Evolutionary conservation across 352 stramenopile species (phyloP).

Genomic region (Phytophthora syringae): DNA sequence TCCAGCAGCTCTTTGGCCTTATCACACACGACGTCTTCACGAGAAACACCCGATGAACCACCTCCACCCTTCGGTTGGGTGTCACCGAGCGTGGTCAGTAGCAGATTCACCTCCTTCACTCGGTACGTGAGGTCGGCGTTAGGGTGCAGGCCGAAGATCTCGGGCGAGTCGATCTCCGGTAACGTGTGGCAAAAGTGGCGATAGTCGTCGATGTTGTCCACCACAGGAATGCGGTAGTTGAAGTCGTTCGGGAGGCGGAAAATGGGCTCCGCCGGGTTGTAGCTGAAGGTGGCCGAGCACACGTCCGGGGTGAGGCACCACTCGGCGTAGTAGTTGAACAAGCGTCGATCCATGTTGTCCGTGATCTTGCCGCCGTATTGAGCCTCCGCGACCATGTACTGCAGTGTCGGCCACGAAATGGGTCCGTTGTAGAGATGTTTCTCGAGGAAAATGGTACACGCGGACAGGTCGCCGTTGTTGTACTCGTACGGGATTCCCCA

Average conservation of each 20-base stretch:
- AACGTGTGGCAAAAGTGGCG: conserved; percentile 95
- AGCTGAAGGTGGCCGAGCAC: conserved; percentile 90
- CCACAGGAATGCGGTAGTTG: conserved; percentile 94
- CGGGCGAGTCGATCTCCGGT: conserved; percentile 97
- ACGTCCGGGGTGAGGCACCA: conserved; percentile 94
- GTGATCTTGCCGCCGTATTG: conserved; percentile 99
- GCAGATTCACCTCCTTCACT: conserved; percentile 95
- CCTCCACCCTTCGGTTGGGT: conserved; percentile 97
- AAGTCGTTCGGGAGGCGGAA: conserved; percentile 98
- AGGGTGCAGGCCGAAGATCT: conserved; percentile 99
- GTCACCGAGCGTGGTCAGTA: conserved; percentile 95
- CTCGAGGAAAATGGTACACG: conserved; percentile 98
- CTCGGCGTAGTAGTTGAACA: conserved; percentile 98
- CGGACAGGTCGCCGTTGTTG: conserved; percentile 98
- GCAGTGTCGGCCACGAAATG: conserved; percentile 98
- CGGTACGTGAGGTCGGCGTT: conserved; percentile 99
- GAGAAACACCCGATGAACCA: conserved; percentile 86
- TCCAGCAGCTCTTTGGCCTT: conserved; percentile 96
- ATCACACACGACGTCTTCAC: conserved; percentile 96
- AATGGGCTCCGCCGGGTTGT: conserved; percentile 95
- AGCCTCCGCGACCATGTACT: conserved; percentile 99
- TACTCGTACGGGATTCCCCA: conserved; percentile 99
- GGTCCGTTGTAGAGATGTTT: conserved; percentile 98
- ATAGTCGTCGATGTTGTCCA: conserved; percentile 95
- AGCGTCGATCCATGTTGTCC: conserved; percentile 96